These are phyloP conservation scores for Alternaria incomplexa DNA, from an alignment of 2,329 filamentous ascomycete genomes.

Conservation along the genomic window DNA sequence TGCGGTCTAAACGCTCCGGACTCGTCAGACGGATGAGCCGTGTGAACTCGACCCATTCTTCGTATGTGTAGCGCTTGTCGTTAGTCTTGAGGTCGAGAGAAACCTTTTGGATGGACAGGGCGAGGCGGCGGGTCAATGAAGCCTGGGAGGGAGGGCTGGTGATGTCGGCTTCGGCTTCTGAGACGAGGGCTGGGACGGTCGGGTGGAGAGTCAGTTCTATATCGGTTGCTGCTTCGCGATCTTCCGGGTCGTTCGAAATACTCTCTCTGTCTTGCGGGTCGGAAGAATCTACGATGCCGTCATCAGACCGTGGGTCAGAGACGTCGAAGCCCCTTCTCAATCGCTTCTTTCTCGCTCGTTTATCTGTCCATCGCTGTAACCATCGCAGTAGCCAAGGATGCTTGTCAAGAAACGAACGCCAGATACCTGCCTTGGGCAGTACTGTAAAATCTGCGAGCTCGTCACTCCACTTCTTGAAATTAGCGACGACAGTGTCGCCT, in stretches of 20 bases:
- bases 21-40: constrained; percentile 69
- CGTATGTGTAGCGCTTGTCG: constrained; percentile 74
- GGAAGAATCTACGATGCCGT: constrained; percentile 14
- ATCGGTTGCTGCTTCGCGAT: constrained; percentile 9
- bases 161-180: constrained; percentile 17
- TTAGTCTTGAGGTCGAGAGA: constrained; percentile 66
- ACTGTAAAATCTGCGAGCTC: constrained; percentile 69
- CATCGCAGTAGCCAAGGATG: constrained; percentile 53
- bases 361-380: constrained; percentile 45
- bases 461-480: constrained; percentile 68
- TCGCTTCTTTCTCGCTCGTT: constrained; percentile 46
- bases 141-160: constrained; percentile 44
- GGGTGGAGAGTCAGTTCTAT: constrained; percentile 10
- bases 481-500: constrained; percentile 77
- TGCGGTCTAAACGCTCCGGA: constrained; percentile 17
- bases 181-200: constrained; percentile 13
- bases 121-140: constrained; percentile 66
- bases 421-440: constrained; percentile 64
- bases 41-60: constrained; percentile 87
- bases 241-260: neutral
- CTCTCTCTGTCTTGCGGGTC: constrained; percentile 23
- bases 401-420: constrained; percentile 57
- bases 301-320: constrained; percentile 41
- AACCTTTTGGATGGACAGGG: constrained; percentile 72
- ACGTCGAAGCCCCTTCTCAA: constrained; percentile 56